These are phyloP conservation scores for Pyracantha coccinea DNA, from an alignment of 331 rosid species.

Conservation along the genomic window DNA sequence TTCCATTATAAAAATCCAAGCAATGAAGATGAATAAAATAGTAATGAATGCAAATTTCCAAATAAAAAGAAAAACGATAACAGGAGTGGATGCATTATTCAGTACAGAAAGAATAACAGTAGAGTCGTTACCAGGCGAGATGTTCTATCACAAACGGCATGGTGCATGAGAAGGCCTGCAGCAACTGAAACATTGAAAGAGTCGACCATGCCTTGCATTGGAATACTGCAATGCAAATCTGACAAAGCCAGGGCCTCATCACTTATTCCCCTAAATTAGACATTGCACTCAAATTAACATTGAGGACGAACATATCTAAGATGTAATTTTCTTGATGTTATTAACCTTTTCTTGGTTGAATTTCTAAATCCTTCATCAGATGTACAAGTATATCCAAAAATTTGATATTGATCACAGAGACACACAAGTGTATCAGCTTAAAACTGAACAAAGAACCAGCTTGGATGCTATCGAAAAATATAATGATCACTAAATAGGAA, in stretches of 20 bases:
- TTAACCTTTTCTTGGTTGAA: background rate
- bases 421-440: constrained; percentile 4
- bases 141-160: constrained; percentile 75
- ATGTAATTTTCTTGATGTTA: background rate
- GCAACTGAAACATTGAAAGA: constrained; percentile 96
- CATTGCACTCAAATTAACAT: background rate
- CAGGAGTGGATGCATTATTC: background rate
- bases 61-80: background rate
- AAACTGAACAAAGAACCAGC: background rate
- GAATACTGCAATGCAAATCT: constrained; percentile 77
- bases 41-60: background rate
- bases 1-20: background rate
- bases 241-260: constrained; percentile 82
- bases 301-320: background rate
- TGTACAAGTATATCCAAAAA: background rate
- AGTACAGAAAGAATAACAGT: background rate
- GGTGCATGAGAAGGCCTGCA: constrained; percentile 94
- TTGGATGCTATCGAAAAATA: background rate
- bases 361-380: background rate
- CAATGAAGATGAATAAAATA: background rate
- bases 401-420: background rate
- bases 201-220: constrained; percentile 95
- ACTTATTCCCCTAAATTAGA: constrained; percentile 66
- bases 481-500: background rate
- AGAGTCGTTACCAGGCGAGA: constrained; percentile 54